These are phyloP conservation scores for Prasinococcaceae sp. DNA, from an alignment of 139 green algal genomes.

Conservation along the genomic window DNA sequence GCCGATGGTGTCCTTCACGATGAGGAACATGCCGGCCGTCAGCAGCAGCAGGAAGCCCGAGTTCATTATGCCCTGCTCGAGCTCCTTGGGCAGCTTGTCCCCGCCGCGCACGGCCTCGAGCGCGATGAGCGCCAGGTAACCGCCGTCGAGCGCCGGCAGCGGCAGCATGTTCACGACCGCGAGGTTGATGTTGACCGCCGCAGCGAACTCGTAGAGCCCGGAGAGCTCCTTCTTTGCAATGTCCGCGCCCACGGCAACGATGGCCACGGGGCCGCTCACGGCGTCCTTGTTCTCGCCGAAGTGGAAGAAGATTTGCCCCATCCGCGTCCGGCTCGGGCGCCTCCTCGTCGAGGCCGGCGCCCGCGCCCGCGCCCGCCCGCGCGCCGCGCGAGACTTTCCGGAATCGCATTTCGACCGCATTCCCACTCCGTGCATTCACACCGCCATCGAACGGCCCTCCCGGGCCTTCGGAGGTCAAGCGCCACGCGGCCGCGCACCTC, in stretches of 20 bases:
- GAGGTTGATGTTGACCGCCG: conserved; percentile 97
- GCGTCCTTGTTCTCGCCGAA: conserved; percentile 22
- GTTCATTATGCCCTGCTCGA: conserved; percentile 78
- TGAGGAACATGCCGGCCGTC: conserved; percentile 53
- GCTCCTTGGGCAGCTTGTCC: conserved; percentile 60
- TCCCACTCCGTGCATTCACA: too few relatives aligned
- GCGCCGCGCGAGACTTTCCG: too few relatives aligned
- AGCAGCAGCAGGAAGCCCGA: conserved; percentile 75
- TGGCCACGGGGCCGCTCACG: conserved; percentile 82
- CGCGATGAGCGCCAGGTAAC: conserved; percentile 74
- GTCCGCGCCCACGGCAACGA: conserved; percentile 72
- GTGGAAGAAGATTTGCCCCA: conserved; percentile 25
- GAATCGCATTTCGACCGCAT: too few relatives aligned
- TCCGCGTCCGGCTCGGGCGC: too few relatives aligned
- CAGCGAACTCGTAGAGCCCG: conserved; percentile 76
- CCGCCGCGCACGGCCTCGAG: conserved; percentile 68
- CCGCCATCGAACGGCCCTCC: too few relatives aligned
- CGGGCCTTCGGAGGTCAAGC: too few relatives aligned
- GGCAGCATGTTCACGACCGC: conserved; percentile 89
- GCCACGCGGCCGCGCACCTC: too few relatives aligned
- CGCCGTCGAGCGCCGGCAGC: conserved; percentile 86
- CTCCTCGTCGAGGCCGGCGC: too few relatives aligned
- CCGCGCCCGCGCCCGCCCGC: too few relatives aligned
- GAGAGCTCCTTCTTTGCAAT: conserved; percentile 49
- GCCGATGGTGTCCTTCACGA: conserved; percentile 63